Percentiles rank a stretch among this genome's conserved stretches.
Conservation (phyloP, 2,329 filamentous ascomycete genomes). For the Macrophomina phaseolina region DNA sequence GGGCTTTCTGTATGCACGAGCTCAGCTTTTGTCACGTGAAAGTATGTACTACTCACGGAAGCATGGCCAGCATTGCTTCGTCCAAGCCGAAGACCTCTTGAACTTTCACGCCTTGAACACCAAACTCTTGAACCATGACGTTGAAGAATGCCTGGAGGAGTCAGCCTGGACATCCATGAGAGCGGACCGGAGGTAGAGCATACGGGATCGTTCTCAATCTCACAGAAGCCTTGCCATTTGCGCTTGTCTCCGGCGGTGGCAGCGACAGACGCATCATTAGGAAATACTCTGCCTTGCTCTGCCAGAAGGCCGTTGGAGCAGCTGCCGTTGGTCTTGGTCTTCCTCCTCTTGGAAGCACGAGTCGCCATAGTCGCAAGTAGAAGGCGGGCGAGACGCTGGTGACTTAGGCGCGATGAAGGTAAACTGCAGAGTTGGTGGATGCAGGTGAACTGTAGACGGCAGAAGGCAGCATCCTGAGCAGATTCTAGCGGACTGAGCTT, state of each 20-base stretch:
- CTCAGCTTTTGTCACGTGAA: not conserved
- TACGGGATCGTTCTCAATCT: slow-evolving; percentile 90
- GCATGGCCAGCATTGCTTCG: slow-evolving; percentile 63
- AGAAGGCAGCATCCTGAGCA: slow-evolving; percentile 11
- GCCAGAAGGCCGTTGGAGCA: not conserved
- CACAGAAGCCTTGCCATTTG: slow-evolving; percentile 74
- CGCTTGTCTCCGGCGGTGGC: slow-evolving; percentile 47
- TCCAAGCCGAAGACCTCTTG: slow-evolving; percentile 80
- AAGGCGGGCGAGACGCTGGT: not conserved
- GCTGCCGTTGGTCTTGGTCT: slow-evolving; percentile 10
- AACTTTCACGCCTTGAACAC: slow-evolving; percentile 73
- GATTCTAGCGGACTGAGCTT: not conserved
- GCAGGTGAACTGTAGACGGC: not conserved
- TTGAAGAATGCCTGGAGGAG: slow-evolving; percentile 76
- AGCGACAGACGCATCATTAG: slow-evolving; percentile 29
- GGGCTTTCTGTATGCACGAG: slow-evolving; percentile 60
- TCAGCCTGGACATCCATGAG: slow-evolving; percentile 34
- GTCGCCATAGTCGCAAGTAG: slow-evolving; percentile 20
- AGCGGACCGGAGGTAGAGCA: not conserved
- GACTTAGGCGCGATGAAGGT: not conserved
- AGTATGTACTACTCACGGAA: slow-evolving; percentile 53
- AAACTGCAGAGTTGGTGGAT: not conserved
- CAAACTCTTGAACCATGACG: slow-evolving; percentile 78
- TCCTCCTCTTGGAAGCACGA: slow-evolving; percentile 25
- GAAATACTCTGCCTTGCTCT: slow-evolving; percentile 20